These are phyloP conservation scores for Pseudocercospora macadamiae DNA, from an alignment of 2,329 filamentous ascomycete species.

Conservation along the genomic window DNA sequence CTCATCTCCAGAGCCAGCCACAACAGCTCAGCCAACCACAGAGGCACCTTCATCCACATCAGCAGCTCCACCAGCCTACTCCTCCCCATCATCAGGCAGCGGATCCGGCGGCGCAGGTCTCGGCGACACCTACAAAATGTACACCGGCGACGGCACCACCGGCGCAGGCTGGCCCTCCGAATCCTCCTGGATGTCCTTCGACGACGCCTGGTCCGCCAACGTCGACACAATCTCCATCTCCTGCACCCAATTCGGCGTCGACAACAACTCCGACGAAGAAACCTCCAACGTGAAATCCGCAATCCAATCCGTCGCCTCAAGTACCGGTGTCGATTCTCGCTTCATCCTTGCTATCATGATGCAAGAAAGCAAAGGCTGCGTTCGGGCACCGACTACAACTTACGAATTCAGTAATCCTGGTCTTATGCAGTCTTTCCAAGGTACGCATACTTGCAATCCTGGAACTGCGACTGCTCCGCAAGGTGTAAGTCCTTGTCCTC, in stretches of 20 bases:
- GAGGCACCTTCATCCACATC: slow-evolving; percentile 10
- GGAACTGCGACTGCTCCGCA: slow-evolving; percentile 21
- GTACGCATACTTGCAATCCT: slow-evolving; percentile 43
- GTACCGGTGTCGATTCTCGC: slow-evolving; percentile 41
- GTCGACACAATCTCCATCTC: slow-evolving; percentile 41
- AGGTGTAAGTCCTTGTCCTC: slow-evolving; percentile 45
- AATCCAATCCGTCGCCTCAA: slow-evolving; percentile 40
- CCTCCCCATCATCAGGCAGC: slow-evolving; percentile 12
- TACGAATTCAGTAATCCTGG: slow-evolving; percentile 50
- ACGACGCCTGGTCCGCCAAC: slow-evolving; percentile 41
- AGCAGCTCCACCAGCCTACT: slow-evolving; percentile 4
- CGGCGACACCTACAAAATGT: slow-evolving; percentile 28
- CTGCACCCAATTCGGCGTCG: slow-evolving; percentile 41
- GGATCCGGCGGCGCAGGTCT: slow-evolving; percentile 14
- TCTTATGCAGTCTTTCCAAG: slow-evolving; percentile 51
- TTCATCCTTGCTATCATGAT: slow-evolving; percentile 52
- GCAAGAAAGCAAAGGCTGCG: slow-evolving; percentile 53
- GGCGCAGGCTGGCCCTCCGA: slow-evolving; percentile 32
- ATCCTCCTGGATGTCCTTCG: slow-evolving; percentile 31
- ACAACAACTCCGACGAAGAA: slow-evolving; percentile 46
- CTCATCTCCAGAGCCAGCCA: slow-evolving; percentile 8
- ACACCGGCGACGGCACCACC: slow-evolving; percentile 29
- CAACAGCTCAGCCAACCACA: slow-evolving; percentile 6
- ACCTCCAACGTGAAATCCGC: slow-evolving; percentile 43
- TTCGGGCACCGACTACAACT: slow-evolving; percentile 48